phyloP scores from a whole-genome alignment of 345 rosid genomes.

The Salix koriyanagi region DNA sequence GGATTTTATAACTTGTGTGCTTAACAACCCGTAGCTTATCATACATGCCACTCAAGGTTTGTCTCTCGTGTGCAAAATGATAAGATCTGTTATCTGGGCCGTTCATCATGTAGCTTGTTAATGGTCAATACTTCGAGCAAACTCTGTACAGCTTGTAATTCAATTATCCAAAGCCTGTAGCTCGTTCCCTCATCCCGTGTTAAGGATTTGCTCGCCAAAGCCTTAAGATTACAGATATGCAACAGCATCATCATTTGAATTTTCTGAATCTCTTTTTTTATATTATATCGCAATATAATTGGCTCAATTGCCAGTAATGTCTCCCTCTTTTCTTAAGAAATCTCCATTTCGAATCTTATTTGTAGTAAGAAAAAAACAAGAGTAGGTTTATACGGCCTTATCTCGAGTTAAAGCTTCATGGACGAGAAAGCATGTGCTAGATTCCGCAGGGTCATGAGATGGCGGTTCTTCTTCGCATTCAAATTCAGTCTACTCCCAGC shows the following conservation, averaged over 20 bases:
- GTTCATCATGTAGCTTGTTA: not conserved
- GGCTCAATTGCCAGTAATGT: not conserved
- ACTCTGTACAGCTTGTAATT: not conserved
- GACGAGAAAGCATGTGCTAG: not conserved
- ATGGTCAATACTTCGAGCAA: not conserved
- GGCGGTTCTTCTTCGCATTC: not conserved
- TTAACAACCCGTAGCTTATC: constrained; percentile 13
- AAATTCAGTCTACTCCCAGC: not conserved
- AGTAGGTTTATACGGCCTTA: not conserved
- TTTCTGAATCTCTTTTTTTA: no score
- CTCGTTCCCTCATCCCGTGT: not conserved
- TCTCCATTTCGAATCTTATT: no score
- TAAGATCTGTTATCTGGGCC: not conserved
- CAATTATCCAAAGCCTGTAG: not conserved
- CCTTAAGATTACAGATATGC: not conserved
- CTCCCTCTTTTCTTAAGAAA: no score
- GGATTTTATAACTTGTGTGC: constrained; percentile 6
- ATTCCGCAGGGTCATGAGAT: not conserved
- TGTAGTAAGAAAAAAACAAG: no score
- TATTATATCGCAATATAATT: no score
- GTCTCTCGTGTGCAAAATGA: not conserved
- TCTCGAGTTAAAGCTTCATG: not conserved
- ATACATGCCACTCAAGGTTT: not conserved
- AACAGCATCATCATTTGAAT: no score
- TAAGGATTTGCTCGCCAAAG: not conserved